Percentiles rank a stretch among this genome's conserved stretches.
phyloP scores from a whole-genome alignment of 805 yeast genomes.

The Myxozyma nipponensis region DNA sequence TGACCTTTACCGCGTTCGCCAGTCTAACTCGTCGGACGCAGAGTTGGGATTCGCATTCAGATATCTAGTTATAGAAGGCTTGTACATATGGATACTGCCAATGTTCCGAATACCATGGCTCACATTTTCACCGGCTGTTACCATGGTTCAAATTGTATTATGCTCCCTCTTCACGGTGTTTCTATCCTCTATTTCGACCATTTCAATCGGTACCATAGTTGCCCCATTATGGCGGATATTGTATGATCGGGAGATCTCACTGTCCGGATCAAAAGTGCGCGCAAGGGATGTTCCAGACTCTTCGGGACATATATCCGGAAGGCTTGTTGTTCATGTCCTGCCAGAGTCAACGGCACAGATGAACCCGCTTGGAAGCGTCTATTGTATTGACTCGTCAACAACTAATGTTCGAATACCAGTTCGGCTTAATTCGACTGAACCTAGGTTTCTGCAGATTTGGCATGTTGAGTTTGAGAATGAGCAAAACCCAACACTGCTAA shows the following conservation, averaged over 20 bases:
- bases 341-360: constrained; percentile 87
- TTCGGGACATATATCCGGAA: constrained; percentile 70
- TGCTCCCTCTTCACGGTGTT: constrained; percentile 52
- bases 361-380: constrained; percentile 66
- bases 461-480: constrained; percentile 55
- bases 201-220: constrained; percentile 27
- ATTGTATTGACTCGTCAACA: constrained; percentile 46
- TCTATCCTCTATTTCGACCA: constrained; percentile 33
- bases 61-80: constrained; percentile 68
- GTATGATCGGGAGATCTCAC: constrained; percentile 35
- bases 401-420: constrained; percentile 57
- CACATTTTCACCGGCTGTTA: constrained; percentile 56
- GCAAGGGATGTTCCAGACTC: constrained; percentile 37
- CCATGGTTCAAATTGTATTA: constrained; percentile 46
- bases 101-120: constrained; percentile 71
- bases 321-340: constrained; percentile 75
- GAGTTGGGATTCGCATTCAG: constrained; percentile 62
- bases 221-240: constrained; percentile 29
- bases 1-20: constrained; percentile 59
- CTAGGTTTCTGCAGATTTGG: constrained; percentile 63
- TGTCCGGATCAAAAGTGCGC: constrained; percentile 36
- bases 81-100: constrained; percentile 64
- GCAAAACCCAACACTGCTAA: constrained; percentile 42
- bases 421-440: constrained; percentile 73
- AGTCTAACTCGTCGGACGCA: constrained; percentile 46